A percentile compares a stretch with the other conserved stretches of the same genome.
Evolutionary conservation across 768 basidiomycete species (phyloP).

Genomic region (Auricularia sp.): DNA sequence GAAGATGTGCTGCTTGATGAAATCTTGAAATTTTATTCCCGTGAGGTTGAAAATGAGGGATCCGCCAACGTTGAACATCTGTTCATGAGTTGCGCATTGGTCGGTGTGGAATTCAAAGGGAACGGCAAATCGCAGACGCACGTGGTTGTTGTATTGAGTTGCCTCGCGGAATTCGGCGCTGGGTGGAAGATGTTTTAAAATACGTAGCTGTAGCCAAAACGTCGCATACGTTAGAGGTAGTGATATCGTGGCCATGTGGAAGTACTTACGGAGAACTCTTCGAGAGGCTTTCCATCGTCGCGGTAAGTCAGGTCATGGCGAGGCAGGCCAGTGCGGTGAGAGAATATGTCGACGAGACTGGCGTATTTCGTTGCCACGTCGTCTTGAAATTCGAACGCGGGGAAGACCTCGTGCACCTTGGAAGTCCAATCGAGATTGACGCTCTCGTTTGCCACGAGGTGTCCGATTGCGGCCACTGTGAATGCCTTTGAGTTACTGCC

Average conservation of each 20-base stretch:
- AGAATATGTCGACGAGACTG: neutral
- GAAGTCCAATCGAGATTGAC: neutral
- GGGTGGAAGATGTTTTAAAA: neutral
- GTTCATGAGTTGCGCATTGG: neutral
- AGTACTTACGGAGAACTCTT: neutral
- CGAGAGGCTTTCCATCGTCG: neutral
- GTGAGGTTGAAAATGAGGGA: neutral
- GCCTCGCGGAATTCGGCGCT: neutral
- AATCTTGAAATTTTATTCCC: neutral
- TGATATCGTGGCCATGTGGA: neutral
- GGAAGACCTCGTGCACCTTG: neutral
- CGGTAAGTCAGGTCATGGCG: neutral
- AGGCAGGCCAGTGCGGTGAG: neutral
- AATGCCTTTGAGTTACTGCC: neutral
- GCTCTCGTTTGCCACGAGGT: neutral
- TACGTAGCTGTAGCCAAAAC: neutral
- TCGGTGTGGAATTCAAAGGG: neutral
- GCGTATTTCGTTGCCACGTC: neutral
- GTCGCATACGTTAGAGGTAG: neutral
- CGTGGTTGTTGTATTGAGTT: neutral
- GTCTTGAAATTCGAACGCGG: neutral
- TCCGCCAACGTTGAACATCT: neutral
- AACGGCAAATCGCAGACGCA: neutral
- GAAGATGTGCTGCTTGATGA: neutral
- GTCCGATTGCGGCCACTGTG: neutral